A percentile compares a stretch with the other conserved stretches of the same genome.
Conservation (phyloP, 345 rosid genomes). For the Bretschneidera sinensis region DNA sequence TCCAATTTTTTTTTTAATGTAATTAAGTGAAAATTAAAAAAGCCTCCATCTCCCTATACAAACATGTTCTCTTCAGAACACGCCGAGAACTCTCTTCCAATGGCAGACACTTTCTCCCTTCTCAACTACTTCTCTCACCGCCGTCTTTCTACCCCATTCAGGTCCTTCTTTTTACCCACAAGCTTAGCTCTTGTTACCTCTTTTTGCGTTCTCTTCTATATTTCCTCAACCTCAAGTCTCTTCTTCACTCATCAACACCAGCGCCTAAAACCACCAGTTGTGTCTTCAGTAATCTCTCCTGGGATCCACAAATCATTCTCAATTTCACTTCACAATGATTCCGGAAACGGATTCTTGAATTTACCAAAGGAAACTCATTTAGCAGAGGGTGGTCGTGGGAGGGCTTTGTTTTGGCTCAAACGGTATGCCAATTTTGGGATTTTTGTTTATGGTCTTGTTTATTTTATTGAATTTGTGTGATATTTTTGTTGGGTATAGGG, state of each 20-base stretch:
- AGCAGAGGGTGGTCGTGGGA: neutral
- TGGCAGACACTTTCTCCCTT: conserved; percentile 34
- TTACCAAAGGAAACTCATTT: neutral
- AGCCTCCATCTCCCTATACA: too few species aligned
- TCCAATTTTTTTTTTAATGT: too few species aligned
- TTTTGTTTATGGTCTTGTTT: conserved; percentile 5
- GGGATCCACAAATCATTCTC: neutral
- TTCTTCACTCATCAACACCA: conserved; percentile 19
- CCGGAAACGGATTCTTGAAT: conserved; percentile 4
- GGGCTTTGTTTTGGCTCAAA: conserved; percentile 8
- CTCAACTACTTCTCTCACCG: conserved; percentile 26
- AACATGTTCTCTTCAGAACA: too few species aligned
- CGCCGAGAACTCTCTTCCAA: conserved; percentile 18
- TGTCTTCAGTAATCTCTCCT: neutral
- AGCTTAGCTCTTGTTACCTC: conserved; percentile 44
- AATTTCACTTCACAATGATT: conserved; percentile 1
- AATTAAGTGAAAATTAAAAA: too few species aligned
- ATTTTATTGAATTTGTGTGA: neutral
- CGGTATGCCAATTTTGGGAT: conserved; percentile 18
- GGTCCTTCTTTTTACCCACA: conserved; percentile 40
- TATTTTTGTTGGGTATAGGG: too few species aligned
- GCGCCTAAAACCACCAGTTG: neutral
- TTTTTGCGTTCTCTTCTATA: conserved; percentile 38
- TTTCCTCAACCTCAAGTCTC: conserved; percentile 43
- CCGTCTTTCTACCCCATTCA: conserved; percentile 20